Evolutionary conservation across 164 flowering plant species (phyloP).

Genomic region (Paratinospora sagittata): DNA sequence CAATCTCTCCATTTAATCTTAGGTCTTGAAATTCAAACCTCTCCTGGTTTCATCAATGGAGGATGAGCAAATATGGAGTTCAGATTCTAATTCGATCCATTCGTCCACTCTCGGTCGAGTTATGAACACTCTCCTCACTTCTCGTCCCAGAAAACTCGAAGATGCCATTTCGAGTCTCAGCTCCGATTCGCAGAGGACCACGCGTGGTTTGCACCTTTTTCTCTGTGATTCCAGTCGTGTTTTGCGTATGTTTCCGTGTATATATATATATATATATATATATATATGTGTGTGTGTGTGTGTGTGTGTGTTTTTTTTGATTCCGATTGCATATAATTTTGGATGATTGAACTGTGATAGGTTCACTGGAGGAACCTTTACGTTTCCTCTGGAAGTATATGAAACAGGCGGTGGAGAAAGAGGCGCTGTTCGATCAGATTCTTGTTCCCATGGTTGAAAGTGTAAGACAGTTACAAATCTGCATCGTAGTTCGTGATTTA

Average conservation of each 20-base stretch:
- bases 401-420: slow-evolving; percentile 39
- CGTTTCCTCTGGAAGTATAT: slow-evolving; percentile 48
- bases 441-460: slow-evolving; percentile 60
- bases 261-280: too few relatives aligned
- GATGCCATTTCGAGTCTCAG: slow-evolving; percentile 47
- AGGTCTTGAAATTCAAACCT: slow-evolving; percentile 1
- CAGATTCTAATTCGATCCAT: slow-evolving; percentile 33
- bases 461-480: slow-evolving; percentile 22
- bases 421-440: slow-evolving; percentile 42
- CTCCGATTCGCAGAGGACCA: slow-evolving; percentile 20
- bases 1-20: background rate
- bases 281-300: too few relatives aligned
- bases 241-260: background rate
- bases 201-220: slow-evolving; percentile 22
- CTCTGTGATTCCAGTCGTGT: background rate
- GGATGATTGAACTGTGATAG: slow-evolving; percentile 21
- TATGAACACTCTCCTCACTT: slow-evolving; percentile 43
- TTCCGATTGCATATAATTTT: background rate
- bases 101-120: slow-evolving; percentile 48
- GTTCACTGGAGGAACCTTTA: slow-evolving; percentile 55
- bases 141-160: slow-evolving; percentile 51
- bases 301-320: too few relatives aligned
- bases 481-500: background rate
- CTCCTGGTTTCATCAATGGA: slow-evolving; percentile 13
- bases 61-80: slow-evolving; percentile 17